Percentiles rank a stretch among this genome's conserved stretches.
Evolutionary conservation across 1,139 yeast genomes (phyloP).

Genomic region (Hyphopichia buzzinii): DNA sequence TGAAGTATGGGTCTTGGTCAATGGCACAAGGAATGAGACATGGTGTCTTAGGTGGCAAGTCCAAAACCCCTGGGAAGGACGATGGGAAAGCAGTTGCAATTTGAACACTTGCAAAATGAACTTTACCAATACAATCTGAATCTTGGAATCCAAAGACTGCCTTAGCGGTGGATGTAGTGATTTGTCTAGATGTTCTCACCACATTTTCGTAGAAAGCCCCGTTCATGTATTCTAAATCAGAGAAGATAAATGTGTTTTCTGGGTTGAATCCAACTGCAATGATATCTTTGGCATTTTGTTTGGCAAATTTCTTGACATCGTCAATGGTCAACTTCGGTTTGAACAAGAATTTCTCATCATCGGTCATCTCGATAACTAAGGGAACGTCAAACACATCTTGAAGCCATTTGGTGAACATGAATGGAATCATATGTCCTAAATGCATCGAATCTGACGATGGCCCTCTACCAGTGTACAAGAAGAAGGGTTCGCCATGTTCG

Average conservation of each 20-base stretch:
- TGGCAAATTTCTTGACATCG: conserved; percentile 78
- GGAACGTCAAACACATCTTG: conserved; percentile 98
- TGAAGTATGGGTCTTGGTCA: conserved; percentile 97
- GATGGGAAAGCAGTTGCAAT: conserved; percentile 95
- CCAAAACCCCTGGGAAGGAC: conserved; percentile 91
- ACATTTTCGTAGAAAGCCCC: conserved; percentile 94
- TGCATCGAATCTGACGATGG: conserved; percentile 96
- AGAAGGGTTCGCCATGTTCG: conserved; percentile 94
- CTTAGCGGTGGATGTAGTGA: conserved; percentile 92
- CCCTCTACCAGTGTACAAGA: conserved; percentile 96
- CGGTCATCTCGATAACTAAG: conserved; percentile 92
- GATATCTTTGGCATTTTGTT: conserved; percentile 87
- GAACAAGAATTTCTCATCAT: conserved; percentile 95
- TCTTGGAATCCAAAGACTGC: conserved; percentile 98
- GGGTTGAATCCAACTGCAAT: conserved; percentile 94
- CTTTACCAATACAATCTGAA: conserved; percentile 89
- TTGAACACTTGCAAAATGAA: conserved; percentile 95
- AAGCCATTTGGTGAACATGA: conserved; percentile 93
- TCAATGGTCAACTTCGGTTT: conserved; percentile 85
- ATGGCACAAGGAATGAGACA: conserved; percentile 98
- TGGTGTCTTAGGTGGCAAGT: conserved; percentile 81
- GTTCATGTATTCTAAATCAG: conserved; percentile 90
- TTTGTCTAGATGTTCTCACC: conserved; percentile 90
- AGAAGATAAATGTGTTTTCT: conserved; percentile 90
- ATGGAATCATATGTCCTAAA: conserved; percentile 96